These are phyloP conservation scores for Epichloe uncinata DNA, from an alignment of 2,329 filamentous ascomycete species.

Conservation along the genomic window DNA sequence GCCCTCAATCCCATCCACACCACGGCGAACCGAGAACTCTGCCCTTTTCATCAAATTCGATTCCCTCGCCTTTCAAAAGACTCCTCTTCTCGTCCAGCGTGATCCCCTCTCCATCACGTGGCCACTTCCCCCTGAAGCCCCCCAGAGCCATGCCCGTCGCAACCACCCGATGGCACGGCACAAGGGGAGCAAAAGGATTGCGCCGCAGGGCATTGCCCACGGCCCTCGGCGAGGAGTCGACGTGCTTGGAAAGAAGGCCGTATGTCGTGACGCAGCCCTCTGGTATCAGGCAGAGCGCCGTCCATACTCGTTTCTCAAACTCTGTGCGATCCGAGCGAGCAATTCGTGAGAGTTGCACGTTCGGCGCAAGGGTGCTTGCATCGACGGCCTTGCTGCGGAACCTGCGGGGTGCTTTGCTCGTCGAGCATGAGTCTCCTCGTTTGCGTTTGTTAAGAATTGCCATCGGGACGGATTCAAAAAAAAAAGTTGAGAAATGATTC, in stretches of 20 bases:
- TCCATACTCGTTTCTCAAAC: slow-evolving; percentile 54
- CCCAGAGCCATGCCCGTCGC: slow-evolving; percentile 59
- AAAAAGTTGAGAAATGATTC: too few relatives aligned
- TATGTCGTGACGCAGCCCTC: slow-evolving; percentile 66
- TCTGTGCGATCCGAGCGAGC: slow-evolving; percentile 30
- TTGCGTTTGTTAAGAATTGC: slow-evolving; percentile 4
- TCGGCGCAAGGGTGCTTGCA: neutral
- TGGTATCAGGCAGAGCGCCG: slow-evolving; percentile 64
- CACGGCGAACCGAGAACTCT: slow-evolving; percentile 46
- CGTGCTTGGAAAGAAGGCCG: slow-evolving; percentile 52
- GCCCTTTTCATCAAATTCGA: slow-evolving; percentile 47
- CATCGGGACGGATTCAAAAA: neutral
- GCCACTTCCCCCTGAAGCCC: slow-evolving; percentile 60
- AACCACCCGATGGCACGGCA: slow-evolving; percentile 72
- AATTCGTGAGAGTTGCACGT: slow-evolving; percentile 33
- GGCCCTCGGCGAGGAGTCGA: slow-evolving; percentile 59
- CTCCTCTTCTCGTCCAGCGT: slow-evolving; percentile 51
- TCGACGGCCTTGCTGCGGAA: neutral
- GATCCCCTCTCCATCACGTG: slow-evolving; percentile 45
- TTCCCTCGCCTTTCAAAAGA: slow-evolving; percentile 49
- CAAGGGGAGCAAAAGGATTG: slow-evolving; percentile 66
- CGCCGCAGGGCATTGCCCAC: slow-evolving; percentile 63
- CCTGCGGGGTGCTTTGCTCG: neutral
- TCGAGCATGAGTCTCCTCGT: neutral
- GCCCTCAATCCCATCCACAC: slow-evolving; percentile 22